Evolutionary conservation across 805 yeast genomes (phyloP).

Genomic region (Starmerella vaccinii): DNA sequence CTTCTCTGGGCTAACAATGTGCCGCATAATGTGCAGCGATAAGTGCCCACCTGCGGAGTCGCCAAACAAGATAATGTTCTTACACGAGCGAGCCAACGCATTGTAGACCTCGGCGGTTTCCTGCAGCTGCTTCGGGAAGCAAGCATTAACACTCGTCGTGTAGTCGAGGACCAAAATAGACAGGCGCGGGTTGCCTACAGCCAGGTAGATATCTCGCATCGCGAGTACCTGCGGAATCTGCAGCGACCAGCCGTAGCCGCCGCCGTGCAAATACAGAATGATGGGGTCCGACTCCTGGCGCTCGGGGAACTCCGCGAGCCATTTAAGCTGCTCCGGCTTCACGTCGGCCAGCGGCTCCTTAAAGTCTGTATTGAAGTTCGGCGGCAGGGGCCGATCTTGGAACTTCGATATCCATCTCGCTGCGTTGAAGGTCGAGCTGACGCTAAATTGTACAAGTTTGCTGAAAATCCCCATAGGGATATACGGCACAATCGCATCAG

Average conservation of each 20-base stretch:
- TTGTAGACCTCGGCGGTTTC: conserved; percentile 23
- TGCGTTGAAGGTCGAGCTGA: not conserved
- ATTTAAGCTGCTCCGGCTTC: conserved; percentile 6
- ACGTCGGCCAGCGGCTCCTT: not conserved
- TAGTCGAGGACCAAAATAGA: conserved; percentile 27
- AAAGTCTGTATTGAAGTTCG: not conserved
- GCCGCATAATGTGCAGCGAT: conserved; percentile 9
- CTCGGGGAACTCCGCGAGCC: conserved; percentile 21
- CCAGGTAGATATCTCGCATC: conserved; percentile 7
- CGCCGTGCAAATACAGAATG: conserved; percentile 24
- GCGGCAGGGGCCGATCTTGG: not conserved
- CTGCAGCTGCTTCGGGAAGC: conserved; percentile 26
- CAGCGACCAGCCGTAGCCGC: conserved; percentile 21
- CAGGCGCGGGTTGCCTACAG: conserved; percentile 15
- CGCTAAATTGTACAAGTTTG: not conserved
- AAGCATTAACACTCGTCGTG: conserved; percentile 20
- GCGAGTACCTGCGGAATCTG: conserved; percentile 7
- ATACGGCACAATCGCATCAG: not conserved
- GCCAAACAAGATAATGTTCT: conserved; percentile 25
- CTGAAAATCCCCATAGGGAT: not conserved
- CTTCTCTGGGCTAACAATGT: not conserved
- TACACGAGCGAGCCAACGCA: conserved; percentile 13
- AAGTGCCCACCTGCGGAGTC: conserved; percentile 31
- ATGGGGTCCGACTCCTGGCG: conserved; percentile 23
- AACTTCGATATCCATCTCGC: not conserved